A percentile compares a stretch with the other conserved stretches of the same genome.
Evolutionary conservation across 148 eudicot genomes (phyloP).

Genomic region (Gaultheria prostrata): DNA sequence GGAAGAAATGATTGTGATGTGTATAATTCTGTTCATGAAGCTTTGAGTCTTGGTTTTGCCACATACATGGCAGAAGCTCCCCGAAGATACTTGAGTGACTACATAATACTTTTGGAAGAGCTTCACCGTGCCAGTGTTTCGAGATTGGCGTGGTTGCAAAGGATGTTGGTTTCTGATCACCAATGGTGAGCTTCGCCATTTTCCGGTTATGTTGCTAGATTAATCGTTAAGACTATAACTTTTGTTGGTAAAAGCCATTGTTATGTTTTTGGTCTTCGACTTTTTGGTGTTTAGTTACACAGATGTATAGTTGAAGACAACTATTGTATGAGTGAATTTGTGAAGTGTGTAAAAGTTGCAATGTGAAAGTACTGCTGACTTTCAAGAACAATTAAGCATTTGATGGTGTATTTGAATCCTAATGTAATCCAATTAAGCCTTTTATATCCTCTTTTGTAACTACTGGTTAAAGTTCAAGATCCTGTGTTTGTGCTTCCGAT

Average conservation of each 20-base stretch:
- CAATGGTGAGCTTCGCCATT: background rate
- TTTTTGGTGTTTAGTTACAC: background rate
- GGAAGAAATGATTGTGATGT: background rate
- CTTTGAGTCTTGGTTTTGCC: background rate
- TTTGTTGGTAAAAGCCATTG: background rate
- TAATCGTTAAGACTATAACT: background rate
- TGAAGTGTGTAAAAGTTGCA: background rate
- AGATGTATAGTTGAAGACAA: background rate
- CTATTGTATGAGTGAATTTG: constrained; percentile 5
- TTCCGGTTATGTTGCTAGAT: background rate
- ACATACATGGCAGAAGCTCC: background rate
- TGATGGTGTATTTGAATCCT: background rate
- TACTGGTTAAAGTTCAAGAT: too few species aligned
- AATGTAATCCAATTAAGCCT: background rate
- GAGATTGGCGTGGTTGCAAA: background rate
- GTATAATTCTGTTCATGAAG: background rate
- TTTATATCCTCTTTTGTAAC: background rate
- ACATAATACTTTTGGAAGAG: background rate
- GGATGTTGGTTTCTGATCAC: background rate
- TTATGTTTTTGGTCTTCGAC: background rate
- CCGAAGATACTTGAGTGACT: background rate
- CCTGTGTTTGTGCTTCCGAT: too few species aligned
- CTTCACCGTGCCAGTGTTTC: background rate
- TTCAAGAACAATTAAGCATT: background rate
- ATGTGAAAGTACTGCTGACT: background rate